phyloP scores from a whole-genome alignment of 805 yeast species.

The Kodamaea fukazawae region DNA sequence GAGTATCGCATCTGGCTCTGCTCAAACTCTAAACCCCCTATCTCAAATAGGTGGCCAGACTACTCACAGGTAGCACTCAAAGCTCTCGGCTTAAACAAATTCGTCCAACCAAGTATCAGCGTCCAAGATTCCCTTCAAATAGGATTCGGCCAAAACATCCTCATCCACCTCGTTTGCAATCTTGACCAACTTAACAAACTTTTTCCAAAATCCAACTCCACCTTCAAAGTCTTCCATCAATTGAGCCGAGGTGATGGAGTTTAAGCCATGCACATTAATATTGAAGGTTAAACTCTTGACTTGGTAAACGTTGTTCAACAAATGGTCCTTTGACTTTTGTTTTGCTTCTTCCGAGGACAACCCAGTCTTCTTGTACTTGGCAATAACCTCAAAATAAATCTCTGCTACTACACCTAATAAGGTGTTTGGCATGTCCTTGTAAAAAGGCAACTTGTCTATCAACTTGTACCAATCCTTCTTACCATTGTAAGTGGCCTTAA shows the following conservation, averaged over 20 bases:
- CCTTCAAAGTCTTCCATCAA: slow-evolving; percentile 28
- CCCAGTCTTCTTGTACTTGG: slow-evolving; percentile 25
- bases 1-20: too few relatives aligned
- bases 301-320: slow-evolving; percentile 37
- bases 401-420: slow-evolving; percentile 60
- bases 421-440: slow-evolving; percentile 53
- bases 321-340: slow-evolving; percentile 27
- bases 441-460: slow-evolving; percentile 60
- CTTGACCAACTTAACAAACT: slow-evolving; percentile 27
- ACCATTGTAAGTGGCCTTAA: slow-evolving; percentile 43
- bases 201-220: slow-evolving; percentile 36
- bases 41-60: too few relatives aligned
- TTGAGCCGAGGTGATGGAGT: slow-evolving; percentile 34
- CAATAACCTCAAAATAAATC: slow-evolving; percentile 46
- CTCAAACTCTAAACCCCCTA: too few relatives aligned
- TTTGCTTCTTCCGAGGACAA: slow-evolving; percentile 26
- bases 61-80: too few relatives aligned
- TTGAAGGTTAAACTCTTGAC: slow-evolving; percentile 37
- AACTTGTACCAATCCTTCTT: slow-evolving; percentile 59
- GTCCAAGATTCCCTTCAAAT: slow-evolving; percentile 20
- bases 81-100: slow-evolving; percentile 14
- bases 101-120: slow-evolving; percentile 32
- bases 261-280: slow-evolving; percentile 41
- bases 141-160: slow-evolving; percentile 23
- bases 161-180: slow-evolving; percentile 27